These are phyloP conservation scores for Vigna reflexopilosa DNA, from an alignment of 306 rosid species.

Conservation along the genomic window DNA sequence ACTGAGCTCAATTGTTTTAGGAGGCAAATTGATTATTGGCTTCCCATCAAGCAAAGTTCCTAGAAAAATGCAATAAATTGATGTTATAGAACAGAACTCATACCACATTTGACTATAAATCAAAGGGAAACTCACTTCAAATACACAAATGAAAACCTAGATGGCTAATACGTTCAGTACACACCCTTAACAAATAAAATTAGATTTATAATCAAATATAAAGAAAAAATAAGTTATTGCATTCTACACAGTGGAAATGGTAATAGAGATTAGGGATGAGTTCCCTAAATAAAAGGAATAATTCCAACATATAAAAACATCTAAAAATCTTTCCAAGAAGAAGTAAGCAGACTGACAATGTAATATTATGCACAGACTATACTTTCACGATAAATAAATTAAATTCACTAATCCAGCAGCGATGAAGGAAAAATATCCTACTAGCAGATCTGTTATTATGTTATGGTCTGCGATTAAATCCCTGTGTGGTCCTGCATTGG, in stretches of 20 bases:
- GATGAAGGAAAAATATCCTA: background rate
- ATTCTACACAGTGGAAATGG: background rate
- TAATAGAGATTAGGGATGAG: constrained; percentile 29
- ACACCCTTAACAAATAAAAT: constrained; percentile 22
- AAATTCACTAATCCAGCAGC: constrained; percentile 2
- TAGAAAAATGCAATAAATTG: constrained; percentile 43
- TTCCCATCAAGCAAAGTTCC: constrained; percentile 90
- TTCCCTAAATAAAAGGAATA: constrained; percentile 13
- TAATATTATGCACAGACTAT: background rate
- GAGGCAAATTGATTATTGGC: constrained; percentile 90
- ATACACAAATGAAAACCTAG: constrained; percentile 33
- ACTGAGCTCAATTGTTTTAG: constrained; percentile 68
- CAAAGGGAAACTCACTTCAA: constrained; percentile 28
- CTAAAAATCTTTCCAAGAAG: background rate
- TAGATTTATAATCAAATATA: constrained; percentile 15
- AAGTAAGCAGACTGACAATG: background rate
- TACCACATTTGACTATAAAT: constrained; percentile 33
- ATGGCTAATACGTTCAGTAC: constrained; percentile 30
- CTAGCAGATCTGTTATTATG: background rate
- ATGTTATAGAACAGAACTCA: constrained; percentile 40
- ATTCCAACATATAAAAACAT: constrained; percentile 31
- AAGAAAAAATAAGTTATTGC: constrained; percentile 23
- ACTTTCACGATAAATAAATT: background rate
- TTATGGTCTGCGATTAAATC: background rate
- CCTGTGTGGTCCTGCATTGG: background rate